Evolutionary conservation across 148 eudicot species (phyloP), one percentile per base, ranked within the genome.

Genomic region (Fagopyrum esculentum): DNA sequence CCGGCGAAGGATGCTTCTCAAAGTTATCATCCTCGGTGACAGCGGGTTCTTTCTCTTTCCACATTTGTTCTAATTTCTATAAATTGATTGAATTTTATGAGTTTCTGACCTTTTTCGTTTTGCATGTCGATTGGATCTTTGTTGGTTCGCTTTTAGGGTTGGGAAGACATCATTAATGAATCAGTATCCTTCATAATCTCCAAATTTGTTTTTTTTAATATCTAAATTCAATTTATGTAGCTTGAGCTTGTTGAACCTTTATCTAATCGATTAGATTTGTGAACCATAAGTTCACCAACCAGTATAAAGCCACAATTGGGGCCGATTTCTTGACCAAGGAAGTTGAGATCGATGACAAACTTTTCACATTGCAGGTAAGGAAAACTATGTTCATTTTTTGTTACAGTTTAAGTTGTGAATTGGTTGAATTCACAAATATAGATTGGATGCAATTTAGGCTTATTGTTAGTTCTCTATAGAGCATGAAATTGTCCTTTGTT

Each of bases 241-340:
- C 47, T 43, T 29, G 5, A 68, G 76, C 48, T 71, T 76, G 16
- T 64, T 72, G 17, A 51, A 35, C 82, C 81, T 81, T 84, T 73
- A 79, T 43, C 29, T 64, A 66, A 57, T 71, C 45, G 75, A 47
- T 66, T 64, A 91, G 96, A 84, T 91, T 87, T 85, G 97, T 89
- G 75, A 81, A 87, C 73, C 87, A 83, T 63, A 87, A 89, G 86
- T 91, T 87, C 40, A 86, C 87, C 77, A 82, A 86, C 70, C 97
- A 89, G 84, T 91, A 91, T 72, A 91, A 89, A 71, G 90, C 93
- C 0, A 91, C 97, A 17, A 91, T 91, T 76, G 97, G 97, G 48
- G 97, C 97, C 64, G 97, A 89, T 84, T 91, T 91, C 77, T 79
- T 89, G 82, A 91, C 96, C 4, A 91, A 89, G 75, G 96, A 91